phyloP scores from a whole-genome alignment of 257 asterid genomes.

The Perilla frutescens region DNA sequence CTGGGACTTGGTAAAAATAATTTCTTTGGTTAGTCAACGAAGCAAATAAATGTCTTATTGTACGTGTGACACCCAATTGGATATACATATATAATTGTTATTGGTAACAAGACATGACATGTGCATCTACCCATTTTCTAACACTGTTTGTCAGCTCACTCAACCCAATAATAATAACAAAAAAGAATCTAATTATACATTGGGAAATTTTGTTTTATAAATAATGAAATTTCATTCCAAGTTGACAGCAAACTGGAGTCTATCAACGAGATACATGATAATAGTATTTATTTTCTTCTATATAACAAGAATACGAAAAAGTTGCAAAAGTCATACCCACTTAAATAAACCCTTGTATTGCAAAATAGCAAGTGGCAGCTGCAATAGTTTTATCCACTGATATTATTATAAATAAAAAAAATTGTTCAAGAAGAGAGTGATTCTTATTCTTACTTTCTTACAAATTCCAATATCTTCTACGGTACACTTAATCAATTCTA shows the following conservation, averaged over 20 bases:
- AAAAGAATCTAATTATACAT: conserved; percentile 24
- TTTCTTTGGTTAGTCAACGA: conserved; percentile 45
- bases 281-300: background rate
- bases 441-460: too few relatives aligned
- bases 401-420: background rate
- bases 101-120: conserved; percentile 57
- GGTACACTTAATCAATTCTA: too few relatives aligned
- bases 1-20: conserved; percentile 26
- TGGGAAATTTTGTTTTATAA: too few relatives aligned
- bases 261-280: conserved; percentile 9
- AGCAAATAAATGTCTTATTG: conserved; percentile 42
- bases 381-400: conserved; percentile 38
- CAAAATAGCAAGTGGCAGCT: conserved; percentile 40
- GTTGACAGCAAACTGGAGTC: background rate
- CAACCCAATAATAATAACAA: conserved; percentile 22
- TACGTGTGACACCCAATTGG: conserved; percentile 42
- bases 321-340: conserved; percentile 30
- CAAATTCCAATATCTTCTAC: too few relatives aligned
- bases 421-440: too few relatives aligned
- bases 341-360: conserved; percentile 24
- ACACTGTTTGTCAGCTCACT: conserved; percentile 52
- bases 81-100: too few relatives aligned
- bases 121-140: conserved; percentile 47
- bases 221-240: background rate
- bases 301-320: background rate